Evolutionary conservation across 805 yeast species (phyloP).

Genomic region (Tetrapisispora iriomotensis): DNA sequence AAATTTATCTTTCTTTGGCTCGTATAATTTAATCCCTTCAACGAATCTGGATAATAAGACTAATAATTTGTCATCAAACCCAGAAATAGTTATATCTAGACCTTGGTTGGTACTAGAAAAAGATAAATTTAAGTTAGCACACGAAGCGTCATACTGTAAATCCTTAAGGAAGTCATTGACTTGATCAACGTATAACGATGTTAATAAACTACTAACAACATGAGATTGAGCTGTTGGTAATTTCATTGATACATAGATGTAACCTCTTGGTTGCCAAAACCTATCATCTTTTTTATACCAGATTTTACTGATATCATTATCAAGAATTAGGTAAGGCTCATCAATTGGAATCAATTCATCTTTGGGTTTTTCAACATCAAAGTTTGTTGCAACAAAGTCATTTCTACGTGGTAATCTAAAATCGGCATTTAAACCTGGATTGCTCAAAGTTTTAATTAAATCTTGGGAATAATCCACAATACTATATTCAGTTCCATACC

Average conservation of each 20-base stretch:
- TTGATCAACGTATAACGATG: conserved; percentile 58
- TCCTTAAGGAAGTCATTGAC: conserved; percentile 65
- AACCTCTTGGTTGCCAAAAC: conserved; percentile 81
- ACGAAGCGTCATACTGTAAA: conserved; percentile 69
- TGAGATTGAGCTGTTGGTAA: conserved; percentile 53
- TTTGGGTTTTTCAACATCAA: conserved; percentile 42
- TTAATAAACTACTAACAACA: conserved; percentile 47
- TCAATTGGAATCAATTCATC: conserved; percentile 27
- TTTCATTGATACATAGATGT: conserved; percentile 53
- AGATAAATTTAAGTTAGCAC: conserved; percentile 62
- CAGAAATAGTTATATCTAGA: conserved; percentile 53
- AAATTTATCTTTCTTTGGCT: conserved; percentile 49
- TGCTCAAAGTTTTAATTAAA: conserved; percentile 29
- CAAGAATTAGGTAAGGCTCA: conserved; percentile 55
- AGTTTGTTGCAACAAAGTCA: conserved; percentile 72
- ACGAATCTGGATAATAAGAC: conserved; percentile 53
- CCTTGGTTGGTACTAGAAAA: conserved; percentile 62
- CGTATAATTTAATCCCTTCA: conserved; percentile 41
- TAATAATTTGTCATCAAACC: conserved; percentile 75
- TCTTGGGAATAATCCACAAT: conserved; percentile 35
- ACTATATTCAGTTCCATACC: conserved; percentile 86
- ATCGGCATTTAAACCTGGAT: conserved; percentile 24
- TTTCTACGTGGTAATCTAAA: conserved; percentile 64
- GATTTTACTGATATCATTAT: conserved; percentile 40
- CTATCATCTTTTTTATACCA: conserved; percentile 91